These are phyloP conservation scores for Chaetomium sp. DNA, from an alignment of 2,329 filamentous ascomycete species.

Conservation along the genomic window DNA sequence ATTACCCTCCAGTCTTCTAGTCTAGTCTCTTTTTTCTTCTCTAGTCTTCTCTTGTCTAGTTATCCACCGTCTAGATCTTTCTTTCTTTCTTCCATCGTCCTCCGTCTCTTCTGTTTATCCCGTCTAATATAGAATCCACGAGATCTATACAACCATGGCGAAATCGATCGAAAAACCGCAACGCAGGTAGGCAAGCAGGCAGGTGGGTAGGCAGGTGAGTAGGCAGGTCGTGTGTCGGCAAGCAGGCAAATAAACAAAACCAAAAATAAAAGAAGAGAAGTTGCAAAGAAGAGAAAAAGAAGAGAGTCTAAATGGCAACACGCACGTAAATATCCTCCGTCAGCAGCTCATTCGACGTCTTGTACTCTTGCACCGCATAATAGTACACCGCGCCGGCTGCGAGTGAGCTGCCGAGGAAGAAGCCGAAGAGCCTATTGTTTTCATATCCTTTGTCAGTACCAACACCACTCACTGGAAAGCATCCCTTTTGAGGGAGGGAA, in stretches of 20 bases:
- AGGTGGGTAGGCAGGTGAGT: not conserved
- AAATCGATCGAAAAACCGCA: not conserved
- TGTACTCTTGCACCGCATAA: conserved; percentile 90
- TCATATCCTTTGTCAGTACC: too few relatives aligned
- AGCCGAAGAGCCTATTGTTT: conserved; percentile 74
- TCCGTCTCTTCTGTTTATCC: not conserved
- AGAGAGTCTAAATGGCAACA: conserved; percentile 36
- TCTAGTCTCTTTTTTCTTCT: not conserved
- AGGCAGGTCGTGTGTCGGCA: too few relatives aligned
- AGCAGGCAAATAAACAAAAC: too few relatives aligned
- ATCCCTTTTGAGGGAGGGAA: not conserved
- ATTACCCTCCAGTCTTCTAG: conserved; percentile 12
- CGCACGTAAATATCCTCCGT: conserved; percentile 94
- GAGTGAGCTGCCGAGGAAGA: conserved; percentile 76
- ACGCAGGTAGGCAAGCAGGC: conserved; percentile 1
- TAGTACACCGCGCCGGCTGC: conserved; percentile 81
- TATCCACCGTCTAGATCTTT: not conserved
- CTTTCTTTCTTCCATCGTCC: not conserved
- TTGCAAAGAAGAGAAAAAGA: conserved; percentile 3
- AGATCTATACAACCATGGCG: not conserved
- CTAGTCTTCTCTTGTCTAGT: not conserved
- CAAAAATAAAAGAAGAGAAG: conserved; percentile 3
- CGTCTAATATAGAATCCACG: not conserved
- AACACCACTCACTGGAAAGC: too few relatives aligned
- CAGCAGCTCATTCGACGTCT: conserved; percentile 84